Conservation (phyloP, 2,329 filamentous ascomycete genomes). For the Diaporthe ilicicola region DNA sequence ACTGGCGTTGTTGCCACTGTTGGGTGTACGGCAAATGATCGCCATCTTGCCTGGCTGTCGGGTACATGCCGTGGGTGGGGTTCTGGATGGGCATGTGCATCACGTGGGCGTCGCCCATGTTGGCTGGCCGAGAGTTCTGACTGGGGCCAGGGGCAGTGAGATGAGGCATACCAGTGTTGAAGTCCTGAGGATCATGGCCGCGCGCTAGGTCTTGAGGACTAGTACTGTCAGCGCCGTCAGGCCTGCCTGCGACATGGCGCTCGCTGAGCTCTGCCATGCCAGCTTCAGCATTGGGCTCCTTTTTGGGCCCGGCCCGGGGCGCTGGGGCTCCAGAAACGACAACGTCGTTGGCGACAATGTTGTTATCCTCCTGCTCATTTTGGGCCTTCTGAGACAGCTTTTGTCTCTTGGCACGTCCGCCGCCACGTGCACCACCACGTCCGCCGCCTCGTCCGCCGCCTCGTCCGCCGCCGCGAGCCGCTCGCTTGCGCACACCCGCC, state of each 20-base stretch:
- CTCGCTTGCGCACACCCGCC: conserved; percentile 5
- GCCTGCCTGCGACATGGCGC: background rate
- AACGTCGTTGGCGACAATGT: background rate
- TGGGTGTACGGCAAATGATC: background rate
- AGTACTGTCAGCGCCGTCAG: background rate
- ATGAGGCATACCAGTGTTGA: background rate
- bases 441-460: too few relatives aligned
- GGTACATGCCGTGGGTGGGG: background rate
- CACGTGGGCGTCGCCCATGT: background rate
- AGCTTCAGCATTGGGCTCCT: background rate
- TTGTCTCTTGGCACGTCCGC: background rate
- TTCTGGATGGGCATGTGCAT: background rate
- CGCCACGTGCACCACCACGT: too few relatives aligned
- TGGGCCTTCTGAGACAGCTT: background rate
- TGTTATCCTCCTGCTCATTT: background rate
- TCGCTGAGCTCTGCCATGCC: background rate
- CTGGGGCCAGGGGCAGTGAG: background rate
- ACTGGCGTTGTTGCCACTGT: background rate
- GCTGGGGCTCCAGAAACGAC: background rate
- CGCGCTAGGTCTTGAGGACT: background rate
- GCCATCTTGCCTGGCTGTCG: too few relatives aligned
- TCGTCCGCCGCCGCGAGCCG: background rate
- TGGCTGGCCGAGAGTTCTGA: background rate
- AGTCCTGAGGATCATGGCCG: background rate
- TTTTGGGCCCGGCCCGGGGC: background rate